A percentile compares a stretch with the other conserved stretches of the same genome.
Evolutionary conservation across 1,284 basidiomycete genomes (phyloP).

Genomic region (Stereum hirsutum): DNA sequence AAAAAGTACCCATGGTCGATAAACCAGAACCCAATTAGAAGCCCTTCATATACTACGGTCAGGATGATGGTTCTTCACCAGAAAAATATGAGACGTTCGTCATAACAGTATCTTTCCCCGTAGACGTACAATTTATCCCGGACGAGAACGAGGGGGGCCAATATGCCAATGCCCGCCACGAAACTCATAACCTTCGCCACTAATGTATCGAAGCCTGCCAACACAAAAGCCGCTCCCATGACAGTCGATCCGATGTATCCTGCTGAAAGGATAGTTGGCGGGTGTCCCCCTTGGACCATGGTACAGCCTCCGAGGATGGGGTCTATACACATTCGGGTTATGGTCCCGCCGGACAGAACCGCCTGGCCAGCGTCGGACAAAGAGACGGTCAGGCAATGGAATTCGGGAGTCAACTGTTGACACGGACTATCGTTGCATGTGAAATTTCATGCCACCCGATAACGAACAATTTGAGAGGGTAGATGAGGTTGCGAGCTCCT

Average conservation of each 20-base stretch:
- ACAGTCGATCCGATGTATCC: slow-evolving; percentile 75
- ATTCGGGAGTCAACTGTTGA: neutral
- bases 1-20: slow-evolving; percentile 76
- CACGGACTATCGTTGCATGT: slow-evolving; percentile 62
- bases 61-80: slow-evolving; percentile 62
- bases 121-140: slow-evolving; percentile 66
- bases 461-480: slow-evolving; percentile 73
- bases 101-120: neutral
- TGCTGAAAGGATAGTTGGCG: slow-evolving; percentile 58
- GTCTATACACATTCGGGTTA: slow-evolving; percentile 72
- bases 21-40: slow-evolving; percentile 80
- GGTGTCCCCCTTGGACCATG: slow-evolving; percentile 64
- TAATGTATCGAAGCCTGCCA: slow-evolving; percentile 73
- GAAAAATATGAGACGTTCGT: slow-evolving; percentile 1
- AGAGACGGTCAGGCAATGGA: slow-evolving; percentile 1
- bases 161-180: slow-evolving; percentile 64
- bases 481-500: slow-evolving; percentile 63
- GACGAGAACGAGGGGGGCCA: slow-evolving; percentile 69
- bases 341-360: slow-evolving; percentile 66
- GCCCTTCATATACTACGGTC: slow-evolving; percentile 62
- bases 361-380: slow-evolving; percentile 33
- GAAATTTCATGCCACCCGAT: slow-evolving; percentile 83
- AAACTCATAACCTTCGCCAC: slow-evolving; percentile 79
- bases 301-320: slow-evolving; percentile 75
- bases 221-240: slow-evolving; percentile 68